Conservation (phyloP, 2,329 filamentous ascomycete genomes). For the Arthrobotrys conoides region DNA sequence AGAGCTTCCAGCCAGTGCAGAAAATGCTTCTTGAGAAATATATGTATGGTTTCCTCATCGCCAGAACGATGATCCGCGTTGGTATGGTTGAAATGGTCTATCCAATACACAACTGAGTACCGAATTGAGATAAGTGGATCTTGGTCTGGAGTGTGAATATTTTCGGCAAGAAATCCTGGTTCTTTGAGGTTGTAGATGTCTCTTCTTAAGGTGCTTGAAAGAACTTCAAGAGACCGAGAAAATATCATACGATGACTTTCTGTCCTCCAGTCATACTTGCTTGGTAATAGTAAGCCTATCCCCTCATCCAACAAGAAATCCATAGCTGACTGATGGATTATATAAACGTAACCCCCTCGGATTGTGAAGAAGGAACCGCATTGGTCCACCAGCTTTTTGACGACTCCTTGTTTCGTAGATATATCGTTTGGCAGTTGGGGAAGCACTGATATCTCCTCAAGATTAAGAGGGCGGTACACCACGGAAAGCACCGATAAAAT, state of each 20-base stretch:
- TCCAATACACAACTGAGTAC: constrained; percentile 67
- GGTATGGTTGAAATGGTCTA: constrained; percentile 65
- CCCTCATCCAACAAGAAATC: constrained; percentile 66
- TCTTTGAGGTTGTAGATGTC: constrained; percentile 6
- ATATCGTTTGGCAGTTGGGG: constrained; percentile 38
- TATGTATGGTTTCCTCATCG: not conserved
- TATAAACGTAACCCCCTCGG: constrained; percentile 64
- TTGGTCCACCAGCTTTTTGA: constrained; percentile 65
- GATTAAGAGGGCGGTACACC: constrained; percentile 5
- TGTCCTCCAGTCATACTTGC: constrained; percentile 56
- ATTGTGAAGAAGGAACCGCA: constrained; percentile 68
- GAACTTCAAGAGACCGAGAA: not conserved
- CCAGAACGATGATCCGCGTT: not conserved
- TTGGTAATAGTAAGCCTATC: constrained; percentile 64
- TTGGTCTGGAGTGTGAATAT: constrained; percentile 61
- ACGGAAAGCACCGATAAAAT: constrained; percentile 33
- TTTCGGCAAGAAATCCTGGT: constrained; percentile 54
- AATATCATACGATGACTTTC: constrained; percentile 41
- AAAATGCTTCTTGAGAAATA: constrained; percentile 19
- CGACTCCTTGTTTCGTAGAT: constrained; percentile 45
- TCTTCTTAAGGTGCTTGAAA: not conserved
- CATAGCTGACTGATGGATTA: constrained; percentile 69
- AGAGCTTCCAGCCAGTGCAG: constrained; percentile 26
- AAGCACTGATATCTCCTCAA: not conserved
- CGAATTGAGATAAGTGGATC: constrained; percentile 64